phyloP scores from a whole-genome alignment of 2,329 filamentous ascomycete species.

The Phialocephala subalpina region DNA sequence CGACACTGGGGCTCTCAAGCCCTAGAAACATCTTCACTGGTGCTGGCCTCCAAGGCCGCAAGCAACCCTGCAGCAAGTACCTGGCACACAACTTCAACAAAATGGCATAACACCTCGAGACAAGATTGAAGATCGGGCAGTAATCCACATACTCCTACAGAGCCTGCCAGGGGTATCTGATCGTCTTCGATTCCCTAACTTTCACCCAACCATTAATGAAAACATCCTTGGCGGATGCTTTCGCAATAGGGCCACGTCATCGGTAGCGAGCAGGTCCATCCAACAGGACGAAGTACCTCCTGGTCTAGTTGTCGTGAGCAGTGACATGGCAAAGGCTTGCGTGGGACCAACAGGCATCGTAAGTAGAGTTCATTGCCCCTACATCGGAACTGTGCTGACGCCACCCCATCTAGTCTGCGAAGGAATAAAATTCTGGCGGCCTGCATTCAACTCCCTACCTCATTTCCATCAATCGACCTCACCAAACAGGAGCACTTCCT shows the following conservation, averaged over 20 bases:
- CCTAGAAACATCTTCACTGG: conserved; percentile 23
- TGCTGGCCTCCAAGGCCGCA: conserved; percentile 31
- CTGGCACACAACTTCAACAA: conserved; percentile 60
- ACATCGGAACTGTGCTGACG: conserved; percentile 26
- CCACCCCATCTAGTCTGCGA: conserved; percentile 36
- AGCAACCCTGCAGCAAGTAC: conserved; percentile 58
- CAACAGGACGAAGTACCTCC: not conserved
- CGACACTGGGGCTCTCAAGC: conserved; percentile 32
- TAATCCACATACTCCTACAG: too few species aligned
- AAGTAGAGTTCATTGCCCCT: not conserved
- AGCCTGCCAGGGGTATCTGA: too few species aligned
- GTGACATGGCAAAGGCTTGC: conserved; percentile 16
- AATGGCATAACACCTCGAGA: too few species aligned
- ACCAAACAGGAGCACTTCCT: conserved; percentile 42
- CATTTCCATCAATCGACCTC: conserved; percentile 59
- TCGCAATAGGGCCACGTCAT: too few species aligned
- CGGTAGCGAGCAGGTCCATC: not conserved
- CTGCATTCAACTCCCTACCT: conserved; percentile 31
- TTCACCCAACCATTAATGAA: too few species aligned
- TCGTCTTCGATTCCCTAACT: too few species aligned
- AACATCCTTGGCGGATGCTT: too few species aligned
- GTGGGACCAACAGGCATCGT: conserved; percentile 10
- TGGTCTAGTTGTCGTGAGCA: conserved; percentile 13
- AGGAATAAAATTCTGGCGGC: conserved; percentile 18
- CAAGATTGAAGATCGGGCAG: too few species aligned